A percentile compares a stretch with the other conserved stretches of the same genome.
Conservation (phyloP, 2,329 filamentous ascomycete genomes). For the Botrytis fragariae region DNA sequence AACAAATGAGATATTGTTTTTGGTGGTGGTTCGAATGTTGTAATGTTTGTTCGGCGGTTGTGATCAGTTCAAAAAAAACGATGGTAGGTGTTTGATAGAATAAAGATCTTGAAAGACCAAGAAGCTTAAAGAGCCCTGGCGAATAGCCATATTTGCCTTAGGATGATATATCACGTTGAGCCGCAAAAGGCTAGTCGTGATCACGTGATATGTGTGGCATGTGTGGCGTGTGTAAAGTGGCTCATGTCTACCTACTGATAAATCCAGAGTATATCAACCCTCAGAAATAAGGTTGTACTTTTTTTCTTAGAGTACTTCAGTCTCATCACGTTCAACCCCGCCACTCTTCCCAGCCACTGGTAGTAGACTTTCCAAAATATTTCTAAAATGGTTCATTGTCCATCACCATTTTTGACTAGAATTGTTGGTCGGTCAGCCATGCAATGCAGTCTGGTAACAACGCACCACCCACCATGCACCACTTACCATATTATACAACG, state of each 20-base stretch:
- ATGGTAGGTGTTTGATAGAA: constrained; percentile 12
- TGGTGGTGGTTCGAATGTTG: neutral
- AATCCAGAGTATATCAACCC: no score
- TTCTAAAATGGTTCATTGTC: neutral
- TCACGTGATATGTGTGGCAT: neutral
- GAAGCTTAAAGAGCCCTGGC: constrained; percentile 16
- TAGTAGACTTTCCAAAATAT: neutral
- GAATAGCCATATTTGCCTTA: constrained; percentile 13
- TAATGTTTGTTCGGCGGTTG: neutral
- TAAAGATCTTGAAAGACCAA: constrained; percentile 17
- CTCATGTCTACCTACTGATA: neutral
- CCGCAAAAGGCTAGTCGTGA: neutral
- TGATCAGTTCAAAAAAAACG: neutral
- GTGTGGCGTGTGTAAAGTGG: neutral
- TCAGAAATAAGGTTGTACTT: neutral
- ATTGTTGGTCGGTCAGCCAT: neutral
- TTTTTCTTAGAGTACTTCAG: no score
- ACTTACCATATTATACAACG: neutral
- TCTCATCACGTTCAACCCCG: neutral
- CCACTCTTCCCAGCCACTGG: neutral
- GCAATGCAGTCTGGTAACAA: neutral
- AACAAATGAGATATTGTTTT: neutral
- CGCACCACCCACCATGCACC: neutral
- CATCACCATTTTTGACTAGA: neutral
- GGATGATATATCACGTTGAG: neutral